Base-by-base conservation (phyloP, 148 eudicot species). In the Camellia lanceoleosa region DNA sequence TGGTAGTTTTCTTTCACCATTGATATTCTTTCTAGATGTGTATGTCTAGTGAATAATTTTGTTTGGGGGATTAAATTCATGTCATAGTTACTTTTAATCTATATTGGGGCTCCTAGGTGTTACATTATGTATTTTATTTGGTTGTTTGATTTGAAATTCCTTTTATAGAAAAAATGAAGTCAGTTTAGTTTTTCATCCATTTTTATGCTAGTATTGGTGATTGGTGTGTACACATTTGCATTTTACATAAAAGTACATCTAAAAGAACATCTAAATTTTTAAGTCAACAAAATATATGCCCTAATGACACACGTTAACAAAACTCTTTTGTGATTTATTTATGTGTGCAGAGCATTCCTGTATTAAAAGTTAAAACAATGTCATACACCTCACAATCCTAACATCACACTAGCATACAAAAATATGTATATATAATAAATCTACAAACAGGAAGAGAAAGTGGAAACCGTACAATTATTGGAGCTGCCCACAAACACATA, bases 401-500 rank as follows among this genome's bases (percentile, higher is more conserved):
- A 73, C 30, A 23, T 8, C 5, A 3, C 49, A 42, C 5, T n/a
- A 63, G 3, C 30, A 63, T 63, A 4, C 30, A 5, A 30, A 30
- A 30, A 63, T 18, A 63, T 63, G 67, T 12, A 7, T 7, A 5
- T 3, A 43, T 20, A 7, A 19, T 9, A 52, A 1, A 54, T 13
- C 1, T 15, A 16, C 2, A 16, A 3, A 55, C 12, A 19, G 4
- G 15, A 20, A 41, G 46, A 58, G 15, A 16, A 55, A 73, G 23
- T 56, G 46, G 76, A 54, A 30, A 58, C 77, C 52, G 3, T 58
- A 76, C 56, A 80, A 80, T 54, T 41, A 62, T 65, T 60, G 69
- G 11, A 80, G 60, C n/a, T 41, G 44, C 76, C 70, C 43, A 74
- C 23, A 23, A 59, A 13, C 67, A 9, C 74, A 46, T 71, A n/a